phyloP scores from a whole-genome alignment of 257 asterid species.

The Misopates orontium region DNA sequence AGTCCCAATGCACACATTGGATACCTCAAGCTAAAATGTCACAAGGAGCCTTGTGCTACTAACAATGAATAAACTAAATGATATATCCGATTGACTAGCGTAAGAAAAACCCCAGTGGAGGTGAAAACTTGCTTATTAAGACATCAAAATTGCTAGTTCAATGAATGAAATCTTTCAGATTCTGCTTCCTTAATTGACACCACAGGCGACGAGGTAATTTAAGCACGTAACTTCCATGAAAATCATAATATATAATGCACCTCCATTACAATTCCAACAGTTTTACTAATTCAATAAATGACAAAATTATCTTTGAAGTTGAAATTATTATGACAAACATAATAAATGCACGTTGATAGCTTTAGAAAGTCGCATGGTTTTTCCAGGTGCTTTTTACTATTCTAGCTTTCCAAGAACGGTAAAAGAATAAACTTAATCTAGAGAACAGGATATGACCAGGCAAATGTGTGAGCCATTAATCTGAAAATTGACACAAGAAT shows the following conservation, averaged over 20 bases:
- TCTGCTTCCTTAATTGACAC: background rate
- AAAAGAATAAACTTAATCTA: constrained; percentile 1
- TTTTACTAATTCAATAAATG: background rate
- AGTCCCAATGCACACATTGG: background rate
- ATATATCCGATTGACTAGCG: background rate
- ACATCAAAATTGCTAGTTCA: too few relatives aligned
- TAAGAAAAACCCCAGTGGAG: background rate
- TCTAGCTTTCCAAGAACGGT: background rate
- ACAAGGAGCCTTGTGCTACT: background rate
- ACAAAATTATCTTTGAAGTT: background rate
- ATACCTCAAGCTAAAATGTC: background rate
- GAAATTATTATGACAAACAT: background rate
- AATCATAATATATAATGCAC: background rate
- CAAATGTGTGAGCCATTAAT: background rate
- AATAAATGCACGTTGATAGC: background rate
- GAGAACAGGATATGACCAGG: background rate
- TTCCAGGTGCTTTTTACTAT: background rate
- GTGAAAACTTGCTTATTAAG: background rate
- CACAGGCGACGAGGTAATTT: background rate
- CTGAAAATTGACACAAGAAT: background rate
- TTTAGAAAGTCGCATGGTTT: background rate
- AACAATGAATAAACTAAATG: background rate
- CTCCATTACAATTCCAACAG: background rate
- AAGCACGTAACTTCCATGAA: background rate
- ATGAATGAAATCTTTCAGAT: too few relatives aligned